phyloP scores from a whole-genome alignment of 768 basidiomycete genomes.

The Tubosaeta sp. region DNA sequence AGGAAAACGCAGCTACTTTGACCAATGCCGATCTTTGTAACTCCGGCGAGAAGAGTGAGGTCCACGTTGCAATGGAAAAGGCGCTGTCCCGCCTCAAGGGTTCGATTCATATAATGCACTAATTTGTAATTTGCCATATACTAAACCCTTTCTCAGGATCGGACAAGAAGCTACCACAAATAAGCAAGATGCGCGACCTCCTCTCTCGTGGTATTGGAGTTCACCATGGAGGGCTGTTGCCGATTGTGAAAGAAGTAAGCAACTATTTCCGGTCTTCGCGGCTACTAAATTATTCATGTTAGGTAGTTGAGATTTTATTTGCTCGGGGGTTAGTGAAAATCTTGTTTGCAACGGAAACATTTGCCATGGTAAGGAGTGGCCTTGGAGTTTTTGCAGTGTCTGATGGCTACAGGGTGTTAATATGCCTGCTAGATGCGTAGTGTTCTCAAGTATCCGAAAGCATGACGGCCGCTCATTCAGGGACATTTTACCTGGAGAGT shows the following conservation, averaged over 20 bases:
- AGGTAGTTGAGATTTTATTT: constrained; percentile 97
- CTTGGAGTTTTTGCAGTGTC: constrained; percentile 3
- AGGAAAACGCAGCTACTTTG: constrained; percentile 91
- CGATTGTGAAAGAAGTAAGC: constrained; percentile 91
- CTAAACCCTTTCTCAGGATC: constrained; percentile 50
- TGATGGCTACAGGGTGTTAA: constrained; percentile 77
- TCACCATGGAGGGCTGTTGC: constrained; percentile 94
- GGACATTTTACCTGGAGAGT: constrained; percentile 86
- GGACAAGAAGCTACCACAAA: constrained; percentile 91
- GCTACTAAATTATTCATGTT: constrained; percentile 7
- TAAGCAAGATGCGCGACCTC: constrained; percentile 82
- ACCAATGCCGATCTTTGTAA: constrained; percentile 85
- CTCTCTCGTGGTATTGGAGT: constrained; percentile 93
- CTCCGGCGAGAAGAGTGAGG: constrained; percentile 92
- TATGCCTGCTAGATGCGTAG: constrained; percentile 97
- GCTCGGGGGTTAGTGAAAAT: constrained; percentile 94
- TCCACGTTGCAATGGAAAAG: constrained; percentile 91
- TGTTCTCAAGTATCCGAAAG: constrained; percentile 92
- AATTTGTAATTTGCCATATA: background rate
- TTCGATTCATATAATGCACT: constrained; percentile 24
- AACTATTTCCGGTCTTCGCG: background rate
- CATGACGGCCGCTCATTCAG: constrained; percentile 94
- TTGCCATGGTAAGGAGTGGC: constrained; percentile 77
- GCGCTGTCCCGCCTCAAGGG: constrained; percentile 90
- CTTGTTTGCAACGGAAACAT: constrained; percentile 97